These are phyloP conservation scores for Ulota crispa DNA, from an alignment of 225 moss, liverwort and hornwort species.

Conservation along the genomic window DNA sequence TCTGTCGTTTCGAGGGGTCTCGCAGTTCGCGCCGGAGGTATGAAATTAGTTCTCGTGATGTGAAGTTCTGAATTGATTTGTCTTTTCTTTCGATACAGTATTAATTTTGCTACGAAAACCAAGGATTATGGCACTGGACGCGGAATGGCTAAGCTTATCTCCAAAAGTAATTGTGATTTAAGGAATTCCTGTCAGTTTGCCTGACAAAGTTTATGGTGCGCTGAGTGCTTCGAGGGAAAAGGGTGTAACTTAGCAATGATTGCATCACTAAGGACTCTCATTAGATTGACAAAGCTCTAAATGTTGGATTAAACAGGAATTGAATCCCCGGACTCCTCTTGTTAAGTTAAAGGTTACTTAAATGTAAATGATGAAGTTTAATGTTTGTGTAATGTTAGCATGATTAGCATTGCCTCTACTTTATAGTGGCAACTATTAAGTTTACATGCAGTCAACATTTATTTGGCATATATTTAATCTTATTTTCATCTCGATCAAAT, in stretches of 20 bases:
- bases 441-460: neutral
- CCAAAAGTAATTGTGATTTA: neutral
- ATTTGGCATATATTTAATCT: neutral
- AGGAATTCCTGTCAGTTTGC: neutral
- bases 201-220: neutral
- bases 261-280: neutral
- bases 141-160: neutral
- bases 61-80: neutral
- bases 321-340: neutral
- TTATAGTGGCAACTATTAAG: neutral
- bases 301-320: neutral
- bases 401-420: neutral
- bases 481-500: neutral
- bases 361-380: neutral
- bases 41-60: neutral
- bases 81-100: neutral
- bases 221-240: neutral
- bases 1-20: neutral
- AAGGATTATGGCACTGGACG: neutral
- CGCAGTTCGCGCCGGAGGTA: constrained; percentile 45
- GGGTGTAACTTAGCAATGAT: neutral
- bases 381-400: neutral
- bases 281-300: neutral
- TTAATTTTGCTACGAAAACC: neutral
- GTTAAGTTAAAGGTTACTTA: neutral